Conservation (phyloP, 129 eudicot genomes). For the Lactuca sativa region DNA sequence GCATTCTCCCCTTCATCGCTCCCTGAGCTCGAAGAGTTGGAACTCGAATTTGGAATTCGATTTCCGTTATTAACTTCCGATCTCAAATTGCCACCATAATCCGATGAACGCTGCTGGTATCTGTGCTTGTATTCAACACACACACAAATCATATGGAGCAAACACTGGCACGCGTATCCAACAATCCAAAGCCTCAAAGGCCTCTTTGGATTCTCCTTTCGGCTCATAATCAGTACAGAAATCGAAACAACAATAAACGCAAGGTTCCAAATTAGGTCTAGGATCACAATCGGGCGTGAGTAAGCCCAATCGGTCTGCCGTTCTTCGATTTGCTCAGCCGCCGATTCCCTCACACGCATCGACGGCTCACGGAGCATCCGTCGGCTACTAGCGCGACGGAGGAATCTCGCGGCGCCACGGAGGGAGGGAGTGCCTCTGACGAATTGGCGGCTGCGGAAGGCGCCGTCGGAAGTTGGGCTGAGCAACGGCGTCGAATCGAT, state of each 20-base stretch:
- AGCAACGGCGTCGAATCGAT: constrained; percentile 50
- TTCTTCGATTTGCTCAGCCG: constrained; percentile 81
- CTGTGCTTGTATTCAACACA: constrained; percentile 57
- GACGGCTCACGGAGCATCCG: constrained; percentile 75
- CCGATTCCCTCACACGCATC: constrained; percentile 67
- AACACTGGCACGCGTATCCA: constrained; percentile 67
- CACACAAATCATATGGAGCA: constrained; percentile 74
- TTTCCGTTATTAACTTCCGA: constrained; percentile 22
- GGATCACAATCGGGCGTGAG: constrained; percentile 60
- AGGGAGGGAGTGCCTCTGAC: constrained; percentile 51
- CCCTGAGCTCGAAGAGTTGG: constrained; percentile 40
- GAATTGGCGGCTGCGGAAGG: constrained; percentile 32
- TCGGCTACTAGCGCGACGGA: constrained; percentile 70
- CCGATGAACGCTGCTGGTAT: constrained; percentile 30
- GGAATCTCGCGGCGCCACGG: constrained; percentile 68
- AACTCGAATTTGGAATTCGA: constrained; percentile 25
- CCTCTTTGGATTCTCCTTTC: constrained; percentile 48
- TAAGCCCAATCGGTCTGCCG: constrained; percentile 84
- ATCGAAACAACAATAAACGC: constrained; percentile 55
- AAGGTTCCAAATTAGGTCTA: constrained; percentile 67
- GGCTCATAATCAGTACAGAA: constrained; percentile 45
- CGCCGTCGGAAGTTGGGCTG: constrained; percentile 32
- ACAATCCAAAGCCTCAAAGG: constrained; percentile 82
- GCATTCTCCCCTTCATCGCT: constrained; percentile 46
- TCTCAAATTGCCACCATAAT: constrained; percentile 22